Base-by-base conservation (phyloP, 2,329 filamentous ascomycete species). In the Fusarium sp. region DNA sequence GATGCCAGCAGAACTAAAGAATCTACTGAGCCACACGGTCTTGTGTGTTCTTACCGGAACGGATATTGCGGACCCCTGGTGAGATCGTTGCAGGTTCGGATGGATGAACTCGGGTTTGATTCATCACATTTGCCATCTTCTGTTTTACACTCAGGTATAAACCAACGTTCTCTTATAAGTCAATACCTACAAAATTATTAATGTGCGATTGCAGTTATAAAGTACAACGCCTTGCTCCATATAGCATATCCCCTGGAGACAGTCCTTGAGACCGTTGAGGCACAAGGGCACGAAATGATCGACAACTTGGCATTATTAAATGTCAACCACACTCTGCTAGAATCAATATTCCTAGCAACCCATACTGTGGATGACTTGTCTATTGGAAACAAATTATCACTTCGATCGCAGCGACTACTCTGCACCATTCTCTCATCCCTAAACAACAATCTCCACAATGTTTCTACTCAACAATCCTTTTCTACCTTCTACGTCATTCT, bases 11-110 rank as follows among this genome's bases (percentile, higher is more conserved):
- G 8, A 5, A 12, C 35, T 3, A 3, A 17, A 6, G 3, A 7
- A 4, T 12, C 1, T 6, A 17, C 2, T 3, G 23, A 23, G 0
- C 2, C 8, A 4, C 1, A 4, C 7, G 23, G n/a, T 4, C 5
- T 12, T 3, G 6, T n/a, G 27, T 12, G 26, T 32, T 8, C 18
- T 30, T 30, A 2, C 17, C 14, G 17, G 15, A 18, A 9, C 9
- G 11, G 15, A 6, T 4, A 15, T 8, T 45, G 27, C 13, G 13
- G 13, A 11, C 7, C 52, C 3, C 3, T 55, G 9, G 3, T 11
- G 11, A 33, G 18, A 11, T 15, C 52, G 1, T 9, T 55, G 0
- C 38, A 55, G 7, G 3, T 10, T 4, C 13, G 23, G 14, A 46
- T 26, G 7, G 5, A 27, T 17, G 38, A 33, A 7, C 49, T 53